Base-by-base conservation (phyloP, 2,329 filamentous ascomycete species). In the Blastomyces silverae region DNA sequence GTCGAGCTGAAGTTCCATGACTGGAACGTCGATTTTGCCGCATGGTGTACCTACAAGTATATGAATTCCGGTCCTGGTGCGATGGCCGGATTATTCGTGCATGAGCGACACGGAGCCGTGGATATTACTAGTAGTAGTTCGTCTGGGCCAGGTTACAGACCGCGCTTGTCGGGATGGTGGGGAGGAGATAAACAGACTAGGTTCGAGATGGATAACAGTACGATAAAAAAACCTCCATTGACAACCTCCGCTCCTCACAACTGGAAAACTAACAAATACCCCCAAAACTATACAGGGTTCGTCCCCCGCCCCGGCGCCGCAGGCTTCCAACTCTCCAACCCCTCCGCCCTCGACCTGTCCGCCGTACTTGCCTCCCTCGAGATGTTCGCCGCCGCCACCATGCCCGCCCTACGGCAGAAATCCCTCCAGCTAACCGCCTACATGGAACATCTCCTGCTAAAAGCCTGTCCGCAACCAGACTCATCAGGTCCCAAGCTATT, bases 11-110 rank as follows among this genome's bases (percentile, higher is more conserved):
- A 82, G 65, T 82, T 96, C 25, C 91, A 96, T 76, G 90, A 93
- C 70, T 96, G 92, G 92, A 84, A 89, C 69, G 91, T 95, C 44
- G 92, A 96, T 75, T 96, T 96, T 71, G 92, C 92, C 20, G 90
- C 85, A 63, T 96, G 92, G 92, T 96, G 92, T 77, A 92, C 88
- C 22, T 96, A 96, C 82, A 96, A 96, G 79, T 96, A 96, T 79
- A 84, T 96, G 74, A 96, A 96, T 73, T 87, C 87, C 34, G 92
- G 92, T 0, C 91, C 92, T 0, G 92, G 92, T 3, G 83, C 87
- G 20, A 95, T 95, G 68, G 91, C 85, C 0, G 91, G 89, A 0
- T 80, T 88, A 0, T 96, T 92, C 69, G 89, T 96, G 10, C 91
- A 96, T 75, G 85, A 90, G 73, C 82, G 80, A 50, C 89, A 95